Evolutionary conservation across 805 yeast species (phyloP).

Genomic region (Torulaspora microellipsoides): DNA sequence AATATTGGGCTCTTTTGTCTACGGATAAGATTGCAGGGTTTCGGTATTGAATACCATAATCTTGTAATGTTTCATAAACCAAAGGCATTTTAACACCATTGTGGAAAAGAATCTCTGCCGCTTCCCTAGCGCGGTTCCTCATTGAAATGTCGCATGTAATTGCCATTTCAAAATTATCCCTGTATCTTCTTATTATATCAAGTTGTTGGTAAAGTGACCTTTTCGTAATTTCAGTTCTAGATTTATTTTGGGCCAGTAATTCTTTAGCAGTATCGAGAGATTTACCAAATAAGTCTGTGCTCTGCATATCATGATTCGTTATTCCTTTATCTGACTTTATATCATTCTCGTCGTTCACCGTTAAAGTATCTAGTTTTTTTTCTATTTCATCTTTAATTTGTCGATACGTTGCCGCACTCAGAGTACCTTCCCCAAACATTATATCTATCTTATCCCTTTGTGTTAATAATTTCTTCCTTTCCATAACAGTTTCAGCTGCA

Average conservation of each 20-base stretch:
- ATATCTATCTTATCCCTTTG: constrained; percentile 16
- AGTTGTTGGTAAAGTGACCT: constrained; percentile 16
- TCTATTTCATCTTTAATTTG: constrained; percentile 12
- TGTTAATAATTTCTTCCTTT: constrained; percentile 18
- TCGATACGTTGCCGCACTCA: constrained; percentile 10
- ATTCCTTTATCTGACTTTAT: background rate
- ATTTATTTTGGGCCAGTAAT: constrained; percentile 14
- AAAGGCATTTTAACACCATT: constrained; percentile 32
- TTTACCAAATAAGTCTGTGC: constrained; percentile 15
- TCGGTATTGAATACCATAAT: constrained; percentile 24
- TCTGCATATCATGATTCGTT: background rate
- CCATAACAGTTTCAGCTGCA: constrained; percentile 10
- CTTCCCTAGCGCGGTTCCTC: constrained; percentile 18
- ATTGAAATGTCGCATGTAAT: constrained; percentile 5
- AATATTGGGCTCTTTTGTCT: constrained; percentile 26
- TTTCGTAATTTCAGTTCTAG: constrained; percentile 21
- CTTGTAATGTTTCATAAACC: constrained; percentile 27
- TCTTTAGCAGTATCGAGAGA: constrained; percentile 22
- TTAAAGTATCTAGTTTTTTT: constrained; percentile 14
- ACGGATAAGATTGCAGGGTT: constrained; percentile 12
- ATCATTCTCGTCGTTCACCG: background rate
- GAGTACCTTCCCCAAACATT: constrained; percentile 13
- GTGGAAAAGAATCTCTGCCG: constrained; percentile 23
- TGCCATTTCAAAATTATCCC: constrained; percentile 18
- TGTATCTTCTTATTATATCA: constrained; percentile 16